Conservation (phyloP, 768 basidiomycete genomes). For the Paxillus ammoniavirescens region DNA sequence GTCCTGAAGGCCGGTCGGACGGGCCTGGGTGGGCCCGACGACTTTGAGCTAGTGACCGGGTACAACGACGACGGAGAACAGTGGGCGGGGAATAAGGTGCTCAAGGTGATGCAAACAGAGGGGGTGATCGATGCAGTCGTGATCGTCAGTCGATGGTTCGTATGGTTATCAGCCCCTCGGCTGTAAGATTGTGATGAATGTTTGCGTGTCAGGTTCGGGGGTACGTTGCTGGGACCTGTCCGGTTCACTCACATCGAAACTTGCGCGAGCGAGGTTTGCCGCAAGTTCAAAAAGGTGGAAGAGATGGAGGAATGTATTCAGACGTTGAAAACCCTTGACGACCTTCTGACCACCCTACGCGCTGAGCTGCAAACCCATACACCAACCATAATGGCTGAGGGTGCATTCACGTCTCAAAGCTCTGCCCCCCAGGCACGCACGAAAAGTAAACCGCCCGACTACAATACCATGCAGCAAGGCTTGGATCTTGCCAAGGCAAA, state of each 20-base stretch:
- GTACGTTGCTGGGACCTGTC: slow-evolving; percentile 73
- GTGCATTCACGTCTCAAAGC: background rate
- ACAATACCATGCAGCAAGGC: slow-evolving; percentile 37
- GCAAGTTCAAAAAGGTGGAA: slow-evolving; percentile 61
- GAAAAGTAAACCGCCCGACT: slow-evolving; percentile 40
- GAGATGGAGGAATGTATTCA: slow-evolving; percentile 63
- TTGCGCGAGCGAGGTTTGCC: slow-evolving; percentile 73
- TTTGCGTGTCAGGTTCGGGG: slow-evolving; percentile 61
- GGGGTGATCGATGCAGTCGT: slow-evolving; percentile 77
- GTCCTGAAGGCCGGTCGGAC: slow-evolving; percentile 58
- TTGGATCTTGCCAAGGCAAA: slow-evolving; percentile 61
- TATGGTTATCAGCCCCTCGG: background rate
- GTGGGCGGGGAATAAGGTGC: slow-evolving; percentile 61
- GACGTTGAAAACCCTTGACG: slow-evolving; percentile 60
- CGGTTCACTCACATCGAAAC: slow-evolving; percentile 78
- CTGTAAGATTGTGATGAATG: background rate
- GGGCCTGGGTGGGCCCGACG: slow-evolving; percentile 70
- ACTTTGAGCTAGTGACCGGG: slow-evolving; percentile 65
- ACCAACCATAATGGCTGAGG: background rate
- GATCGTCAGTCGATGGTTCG: slow-evolving; percentile 75
- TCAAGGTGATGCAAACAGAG: slow-evolving; percentile 67
- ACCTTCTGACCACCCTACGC: slow-evolving; percentile 56
- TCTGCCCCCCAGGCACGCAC: slow-evolving; percentile 4
- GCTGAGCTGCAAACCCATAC: slow-evolving; percentile 30
- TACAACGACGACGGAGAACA: slow-evolving; percentile 78